Evolutionary conservation across 768 basidiomycete genomes (phyloP).

Genomic region (Suillus tomentosus): DNA sequence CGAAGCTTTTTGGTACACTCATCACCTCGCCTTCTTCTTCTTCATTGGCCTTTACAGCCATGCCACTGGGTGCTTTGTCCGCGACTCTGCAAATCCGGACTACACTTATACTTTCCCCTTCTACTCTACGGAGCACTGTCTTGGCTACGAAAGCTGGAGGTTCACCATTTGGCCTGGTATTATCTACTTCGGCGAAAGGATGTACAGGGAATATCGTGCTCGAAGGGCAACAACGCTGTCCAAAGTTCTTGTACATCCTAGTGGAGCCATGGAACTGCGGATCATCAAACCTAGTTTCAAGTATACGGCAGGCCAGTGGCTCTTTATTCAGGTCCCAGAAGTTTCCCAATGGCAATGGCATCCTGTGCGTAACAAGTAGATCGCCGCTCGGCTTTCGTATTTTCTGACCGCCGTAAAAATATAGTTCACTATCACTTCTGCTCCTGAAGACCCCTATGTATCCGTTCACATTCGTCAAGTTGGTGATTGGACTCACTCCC

Average conservation of each 20-base stretch:
- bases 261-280: slow-evolving; percentile 91
- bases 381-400: background rate
- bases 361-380: slow-evolving; percentile 62
- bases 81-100: slow-evolving; percentile 77
- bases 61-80: slow-evolving; percentile 94
- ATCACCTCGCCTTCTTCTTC: slow-evolving; percentile 93
- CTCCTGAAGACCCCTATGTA: slow-evolving; percentile 91
- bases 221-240: slow-evolving; percentile 76
- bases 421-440: slow-evolving; percentile 93
- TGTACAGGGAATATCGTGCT: slow-evolving; percentile 82
- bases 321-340: slow-evolving; percentile 88
- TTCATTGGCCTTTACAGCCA: slow-evolving; percentile 89
- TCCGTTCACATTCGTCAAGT: slow-evolving; percentile 93
- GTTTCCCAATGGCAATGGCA: slow-evolving; percentile 89
- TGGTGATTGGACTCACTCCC: slow-evolving; percentile 81
- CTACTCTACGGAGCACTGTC: slow-evolving; percentile 84
- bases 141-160: slow-evolving; percentile 90
- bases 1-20: slow-evolving; percentile 97
- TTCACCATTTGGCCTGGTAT: slow-evolving; percentile 93
- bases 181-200: slow-evolving; percentile 84
- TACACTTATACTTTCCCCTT: slow-evolving; percentile 76
- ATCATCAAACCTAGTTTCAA: slow-evolving; percentile 91
- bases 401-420: background rate
- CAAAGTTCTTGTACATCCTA: slow-evolving; percentile 88
- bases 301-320: slow-evolving; percentile 90